Evolutionary conservation across 2,329 filamentous ascomycete species (phyloP).

Genomic region (Penicillium corylophilum): DNA sequence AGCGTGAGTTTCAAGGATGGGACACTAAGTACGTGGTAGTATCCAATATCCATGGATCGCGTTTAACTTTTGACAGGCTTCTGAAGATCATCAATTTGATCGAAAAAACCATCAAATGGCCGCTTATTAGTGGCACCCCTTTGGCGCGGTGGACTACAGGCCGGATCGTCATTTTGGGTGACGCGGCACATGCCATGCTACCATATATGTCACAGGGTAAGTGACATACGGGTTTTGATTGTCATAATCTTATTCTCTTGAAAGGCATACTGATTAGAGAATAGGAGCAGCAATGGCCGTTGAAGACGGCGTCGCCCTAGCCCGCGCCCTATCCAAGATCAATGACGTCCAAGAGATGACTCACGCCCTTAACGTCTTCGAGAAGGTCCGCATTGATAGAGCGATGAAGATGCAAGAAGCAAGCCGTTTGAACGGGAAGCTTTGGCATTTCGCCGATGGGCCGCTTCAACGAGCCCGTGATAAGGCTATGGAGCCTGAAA

Average conservation of each 20-base stretch:
- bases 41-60: neutral
- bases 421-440: slow-evolving; percentile 46
- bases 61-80: neutral
- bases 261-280: neutral
- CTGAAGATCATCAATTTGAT: slow-evolving; percentile 24
- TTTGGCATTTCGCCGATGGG: slow-evolving; percentile 51
- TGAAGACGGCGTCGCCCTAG: slow-evolving; percentile 45
- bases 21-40: slow-evolving; percentile 16
- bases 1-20: slow-evolving; percentile 21
- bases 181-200: slow-evolving; percentile 10
- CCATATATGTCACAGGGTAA: slow-evolving; percentile 13
- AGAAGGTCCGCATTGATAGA: slow-evolving; percentile 21
- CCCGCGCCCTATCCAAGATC: slow-evolving; percentile 32
- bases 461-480: slow-evolving; percentile 44
- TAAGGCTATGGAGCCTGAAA: slow-evolving; percentile 42
- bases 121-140: slow-evolving; percentile 26
- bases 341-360: slow-evolving; percentile 25
- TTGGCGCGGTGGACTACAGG: neutral
- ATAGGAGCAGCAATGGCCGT: slow-evolving; percentile 46
- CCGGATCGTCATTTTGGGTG: slow-evolving; percentile 6
- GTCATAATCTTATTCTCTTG: too few species aligned
- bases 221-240: too few species aligned
- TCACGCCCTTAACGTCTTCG: slow-evolving; percentile 38
- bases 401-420: slow-evolving; percentile 45
- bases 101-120: slow-evolving; percentile 16